Conservation (phyloP, 345 rosid species). For the Punica granatum region DNA sequence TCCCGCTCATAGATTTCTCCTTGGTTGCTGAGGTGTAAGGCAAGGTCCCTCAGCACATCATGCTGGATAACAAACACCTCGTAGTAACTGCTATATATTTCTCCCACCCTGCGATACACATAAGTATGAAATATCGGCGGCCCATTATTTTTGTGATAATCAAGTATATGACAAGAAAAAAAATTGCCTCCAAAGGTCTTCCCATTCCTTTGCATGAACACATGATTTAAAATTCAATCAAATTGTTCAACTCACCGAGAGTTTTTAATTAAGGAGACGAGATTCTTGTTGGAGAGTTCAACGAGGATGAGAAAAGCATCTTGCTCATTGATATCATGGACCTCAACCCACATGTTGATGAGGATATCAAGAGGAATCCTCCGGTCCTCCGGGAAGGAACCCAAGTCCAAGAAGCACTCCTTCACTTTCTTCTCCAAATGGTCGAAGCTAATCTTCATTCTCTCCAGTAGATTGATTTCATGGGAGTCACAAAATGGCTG, state of each 20-base stretch:
- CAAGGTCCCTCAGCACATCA: slow-evolving; percentile 87
- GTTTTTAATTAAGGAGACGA: slow-evolving; percentile 77
- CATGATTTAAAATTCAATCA: not conserved
- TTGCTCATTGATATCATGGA: slow-evolving; percentile 48
- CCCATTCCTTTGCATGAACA: not conserved
- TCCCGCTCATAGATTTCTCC: slow-evolving; percentile 38
- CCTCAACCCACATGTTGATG: slow-evolving; percentile 80
- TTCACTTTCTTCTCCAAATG: slow-evolving; percentile 38
- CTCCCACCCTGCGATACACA: slow-evolving; percentile 55
- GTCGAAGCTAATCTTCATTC: slow-evolving; percentile 65
- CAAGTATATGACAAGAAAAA: not conserved
- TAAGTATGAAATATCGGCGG: not conserved
- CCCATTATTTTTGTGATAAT: too few relatives aligned
- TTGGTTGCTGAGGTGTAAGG: slow-evolving; percentile 45
- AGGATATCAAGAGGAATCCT: slow-evolving; percentile 84
- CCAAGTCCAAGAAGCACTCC: slow-evolving; percentile 89
- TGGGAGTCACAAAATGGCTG: slow-evolving; percentile 76
- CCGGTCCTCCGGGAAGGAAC: slow-evolving; percentile 93
- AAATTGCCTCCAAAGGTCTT: not conserved
- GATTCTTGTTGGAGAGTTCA: slow-evolving; percentile 72
- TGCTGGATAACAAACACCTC: slow-evolving; percentile 77
- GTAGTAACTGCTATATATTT: slow-evolving; percentile 51
- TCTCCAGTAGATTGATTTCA: slow-evolving; percentile 51
- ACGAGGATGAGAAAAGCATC: slow-evolving; percentile 60
- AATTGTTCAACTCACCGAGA: slow-evolving; percentile 32